These are phyloP conservation scores for barrel medic (Medicago truncatula) DNA, from an alignment of 306 rosid species.

Conservation along the genomic window DNA sequence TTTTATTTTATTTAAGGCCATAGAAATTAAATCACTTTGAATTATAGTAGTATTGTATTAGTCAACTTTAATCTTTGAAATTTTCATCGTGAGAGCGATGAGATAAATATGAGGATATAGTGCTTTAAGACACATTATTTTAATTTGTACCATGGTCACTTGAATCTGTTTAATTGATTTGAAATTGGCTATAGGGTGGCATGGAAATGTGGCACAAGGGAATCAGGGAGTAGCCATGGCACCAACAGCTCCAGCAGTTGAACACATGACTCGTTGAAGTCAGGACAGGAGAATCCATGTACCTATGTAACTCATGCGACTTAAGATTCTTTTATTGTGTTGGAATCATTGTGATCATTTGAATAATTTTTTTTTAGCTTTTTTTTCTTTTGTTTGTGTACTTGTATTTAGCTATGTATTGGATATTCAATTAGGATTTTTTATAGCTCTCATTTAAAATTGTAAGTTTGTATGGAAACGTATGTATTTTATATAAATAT, in stretches of 20 bases:
- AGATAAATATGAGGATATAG: background rate
- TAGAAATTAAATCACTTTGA: background rate
- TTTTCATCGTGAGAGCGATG: background rate
- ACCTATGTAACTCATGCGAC: no score
- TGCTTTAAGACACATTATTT: background rate
- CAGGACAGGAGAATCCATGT: no score
- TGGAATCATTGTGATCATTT: background rate
- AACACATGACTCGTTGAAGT: background rate
- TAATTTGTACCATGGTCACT: background rate
- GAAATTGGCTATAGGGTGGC: constrained; percentile 9
- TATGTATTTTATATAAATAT: no score
- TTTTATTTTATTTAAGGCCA: background rate
- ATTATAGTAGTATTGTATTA: background rate
- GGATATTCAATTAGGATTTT: no score
- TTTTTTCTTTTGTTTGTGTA: no score
- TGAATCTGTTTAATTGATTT: background rate
- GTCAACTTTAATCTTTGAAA: background rate
- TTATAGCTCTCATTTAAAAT: no score
- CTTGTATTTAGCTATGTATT: no score
- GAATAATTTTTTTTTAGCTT: background rate
- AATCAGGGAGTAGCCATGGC: background rate
- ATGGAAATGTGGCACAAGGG: constrained; percentile 18
- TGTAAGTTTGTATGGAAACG: no score
- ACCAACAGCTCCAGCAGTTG: constrained; percentile 9
- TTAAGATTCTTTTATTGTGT: background rate